A percentile compares a stretch with the other conserved stretches of the same genome.
Conservation (phyloP, 1,139 yeast species). For the Ogataea hybrid region DNA sequence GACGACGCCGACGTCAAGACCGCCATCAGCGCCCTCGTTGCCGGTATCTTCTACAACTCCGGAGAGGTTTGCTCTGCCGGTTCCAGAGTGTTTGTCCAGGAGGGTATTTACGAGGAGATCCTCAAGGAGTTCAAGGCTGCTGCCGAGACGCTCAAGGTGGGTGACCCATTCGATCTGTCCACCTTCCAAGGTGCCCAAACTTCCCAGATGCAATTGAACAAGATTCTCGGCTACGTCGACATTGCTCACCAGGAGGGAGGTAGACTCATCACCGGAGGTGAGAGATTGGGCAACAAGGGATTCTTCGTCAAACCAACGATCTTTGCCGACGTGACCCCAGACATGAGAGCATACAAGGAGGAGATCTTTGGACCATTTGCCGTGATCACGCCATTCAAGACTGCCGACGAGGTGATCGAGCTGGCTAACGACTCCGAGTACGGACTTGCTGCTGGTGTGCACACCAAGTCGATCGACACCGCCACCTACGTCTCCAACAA, state of each 20-base stretch:
- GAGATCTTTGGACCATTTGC: conserved; percentile 91
- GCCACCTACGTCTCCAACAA: conserved; percentile 64
- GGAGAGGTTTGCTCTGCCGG: conserved; percentile 93
- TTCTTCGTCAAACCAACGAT: conserved; percentile 79
- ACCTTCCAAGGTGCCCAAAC: conserved; percentile 88
- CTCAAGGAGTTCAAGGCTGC: conserved; percentile 54
- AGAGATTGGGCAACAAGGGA: conserved; percentile 64
- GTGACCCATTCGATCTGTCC: conserved; percentile 72
- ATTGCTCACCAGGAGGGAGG: conserved; percentile 78
- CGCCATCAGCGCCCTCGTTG: conserved; percentile 58
- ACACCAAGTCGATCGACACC: conserved; percentile 60
- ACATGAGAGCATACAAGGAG: conserved; percentile 70
- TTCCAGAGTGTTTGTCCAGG: conserved; percentile 78
- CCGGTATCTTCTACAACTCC: conserved; percentile 74
- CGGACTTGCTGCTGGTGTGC: conserved; percentile 86
- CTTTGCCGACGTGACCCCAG: conserved; percentile 65
- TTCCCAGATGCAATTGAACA: conserved; percentile 69
- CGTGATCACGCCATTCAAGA: conserved; percentile 67
- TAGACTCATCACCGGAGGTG: conserved; percentile 73
- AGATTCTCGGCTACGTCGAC: conserved; percentile 70
- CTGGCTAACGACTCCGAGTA: conserved; percentile 73
- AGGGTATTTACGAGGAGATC: conserved; percentile 67
- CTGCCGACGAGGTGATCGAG: conserved; percentile 66
- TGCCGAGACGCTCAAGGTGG: conserved; percentile 55
- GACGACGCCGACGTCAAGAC: conserved; percentile 66